These are phyloP conservation scores for Fusarium pilosicola DNA, from an alignment of 2,329 filamentous ascomycete species.

Conservation along the genomic window DNA sequence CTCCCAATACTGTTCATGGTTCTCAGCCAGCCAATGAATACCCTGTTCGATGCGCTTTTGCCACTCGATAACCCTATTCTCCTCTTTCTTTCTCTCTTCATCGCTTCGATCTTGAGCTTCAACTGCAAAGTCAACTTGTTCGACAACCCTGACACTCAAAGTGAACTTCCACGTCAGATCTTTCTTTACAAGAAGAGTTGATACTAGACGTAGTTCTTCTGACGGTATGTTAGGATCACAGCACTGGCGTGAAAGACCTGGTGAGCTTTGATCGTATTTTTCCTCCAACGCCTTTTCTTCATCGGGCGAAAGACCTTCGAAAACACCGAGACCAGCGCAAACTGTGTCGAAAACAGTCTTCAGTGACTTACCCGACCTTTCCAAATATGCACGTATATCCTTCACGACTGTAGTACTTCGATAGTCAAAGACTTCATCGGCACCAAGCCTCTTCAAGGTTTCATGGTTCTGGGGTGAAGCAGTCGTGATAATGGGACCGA, in stretches of 20 bases:
- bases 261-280: neutral
- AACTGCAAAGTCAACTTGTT: neutral
- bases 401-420: neutral
- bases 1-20: constrained; percentile 4
- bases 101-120: neutral
- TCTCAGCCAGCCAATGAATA: neutral
- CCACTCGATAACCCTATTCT: neutral
- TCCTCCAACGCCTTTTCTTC: neutral
- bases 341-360: constrained; percentile 7
- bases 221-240: neutral
- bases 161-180: neutral
- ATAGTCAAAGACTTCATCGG: neutral
- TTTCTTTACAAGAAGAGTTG: neutral
- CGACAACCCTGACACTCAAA: neutral
- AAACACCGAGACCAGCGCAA: neutral
- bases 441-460: neutral
- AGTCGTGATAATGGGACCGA: constrained; percentile 8
- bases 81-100: neutral
- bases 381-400: neutral
- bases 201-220: neutral
- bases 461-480: constrained; percentile 15
- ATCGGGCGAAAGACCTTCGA: neutral
- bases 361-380: neutral
- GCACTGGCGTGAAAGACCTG: neutral
- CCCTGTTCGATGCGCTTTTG: neutral